Percentiles rank a stretch among this genome's conserved stretches.
These are phyloP conservation scores for Triglochin maritima DNA, from an alignment of 106 monocot species.

Conservation along the genomic window DNA sequence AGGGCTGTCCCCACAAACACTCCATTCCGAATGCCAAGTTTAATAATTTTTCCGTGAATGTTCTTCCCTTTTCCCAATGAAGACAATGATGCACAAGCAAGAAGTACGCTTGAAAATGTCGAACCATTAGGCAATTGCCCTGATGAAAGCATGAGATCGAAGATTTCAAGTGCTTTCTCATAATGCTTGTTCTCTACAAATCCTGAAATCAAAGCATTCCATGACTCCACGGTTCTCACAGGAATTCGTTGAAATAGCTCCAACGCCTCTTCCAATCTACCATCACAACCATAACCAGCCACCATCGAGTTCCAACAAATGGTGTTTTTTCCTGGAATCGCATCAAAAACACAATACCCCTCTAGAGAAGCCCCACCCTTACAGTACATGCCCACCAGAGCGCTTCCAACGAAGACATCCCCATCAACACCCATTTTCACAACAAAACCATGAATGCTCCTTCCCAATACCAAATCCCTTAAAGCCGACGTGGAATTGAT, in stretches of 20 bases:
- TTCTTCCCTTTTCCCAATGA: conserved; percentile 19
- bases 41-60: conserved; percentile 37
- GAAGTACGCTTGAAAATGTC: conserved; percentile 16
- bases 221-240: conserved; percentile 18
- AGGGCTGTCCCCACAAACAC: conserved; percentile 47
- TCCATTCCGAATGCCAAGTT: conserved; percentile 30
- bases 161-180: conserved; percentile 13
- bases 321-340: conserved; percentile 27
- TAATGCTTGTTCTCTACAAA: conserved; percentile 23
- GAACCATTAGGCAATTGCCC: conserved; percentile 24
- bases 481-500: neutral
- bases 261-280: neutral
- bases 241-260: conserved; percentile 18
- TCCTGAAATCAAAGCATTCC: conserved; percentile 41
- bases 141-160: conserved; percentile 16
- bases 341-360: conserved; percentile 32
- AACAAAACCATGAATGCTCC: conserved; percentile 27
- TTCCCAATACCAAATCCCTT: conserved; percentile 23
- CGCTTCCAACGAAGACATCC: conserved; percentile 24
- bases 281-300: conserved; percentile 28
- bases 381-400: conserved; percentile 59
- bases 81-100: conserved; percentile 14
- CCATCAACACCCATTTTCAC: conserved; percentile 26
- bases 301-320: conserved; percentile 62
- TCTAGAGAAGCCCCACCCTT: conserved; percentile 24